Percentiles rank a stretch among this genome's conserved stretches.
These are phyloP conservation scores for Vinca minor DNA, from an alignment of 257 asterid species.

Conservation along the genomic window DNA sequence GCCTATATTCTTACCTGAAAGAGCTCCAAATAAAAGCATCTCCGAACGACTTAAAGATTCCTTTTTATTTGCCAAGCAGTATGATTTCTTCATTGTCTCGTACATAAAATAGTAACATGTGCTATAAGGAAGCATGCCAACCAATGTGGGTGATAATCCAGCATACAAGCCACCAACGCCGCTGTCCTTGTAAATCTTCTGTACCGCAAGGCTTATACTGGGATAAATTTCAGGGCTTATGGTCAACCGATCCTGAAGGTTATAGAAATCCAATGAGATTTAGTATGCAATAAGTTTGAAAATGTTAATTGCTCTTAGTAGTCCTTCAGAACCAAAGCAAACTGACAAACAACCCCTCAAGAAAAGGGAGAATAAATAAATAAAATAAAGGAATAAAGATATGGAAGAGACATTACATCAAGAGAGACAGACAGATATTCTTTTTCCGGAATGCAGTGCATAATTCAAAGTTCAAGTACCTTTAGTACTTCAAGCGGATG, in stretches of 20 bases:
- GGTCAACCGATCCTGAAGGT: constrained; percentile 84
- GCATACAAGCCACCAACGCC: constrained; percentile 66
- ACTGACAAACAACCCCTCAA: background rate
- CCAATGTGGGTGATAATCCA: constrained; percentile 69
- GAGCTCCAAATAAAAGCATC: constrained; percentile 89
- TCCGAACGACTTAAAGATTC: constrained; percentile 57
- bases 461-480: constrained; percentile 30
- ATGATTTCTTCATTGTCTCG: constrained; percentile 80
- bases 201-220: constrained; percentile 55
- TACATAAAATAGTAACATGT: constrained; percentile 93
- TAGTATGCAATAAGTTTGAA: background rate
- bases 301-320: background rate
- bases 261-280: constrained; percentile 2
- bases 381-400: background rate
- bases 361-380: too few relatives aligned
- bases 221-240: constrained; percentile 75
- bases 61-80: constrained; percentile 59
- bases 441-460: background rate
- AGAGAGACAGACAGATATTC: background rate
- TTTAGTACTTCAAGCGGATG: constrained; percentile 96
- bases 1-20: constrained; percentile 51
- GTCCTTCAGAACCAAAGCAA: background rate
- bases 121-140: constrained; percentile 98
- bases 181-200: constrained; percentile 61
- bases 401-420: background rate